Evolutionary conservation across 208 protist species (phyloP).

Genomic region (Leishmania guyanensis): DNA sequence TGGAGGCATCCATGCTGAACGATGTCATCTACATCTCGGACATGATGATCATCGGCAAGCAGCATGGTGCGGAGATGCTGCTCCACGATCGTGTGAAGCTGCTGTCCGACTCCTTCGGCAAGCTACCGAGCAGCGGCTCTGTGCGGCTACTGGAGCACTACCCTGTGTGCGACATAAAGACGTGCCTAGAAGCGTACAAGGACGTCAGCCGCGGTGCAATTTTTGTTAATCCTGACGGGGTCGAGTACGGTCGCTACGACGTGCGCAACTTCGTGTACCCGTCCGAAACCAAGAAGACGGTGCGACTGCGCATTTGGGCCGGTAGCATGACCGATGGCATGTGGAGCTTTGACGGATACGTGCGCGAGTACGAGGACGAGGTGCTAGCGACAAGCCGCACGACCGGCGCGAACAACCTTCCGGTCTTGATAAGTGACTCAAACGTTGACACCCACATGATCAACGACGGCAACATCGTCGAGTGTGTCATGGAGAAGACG

Average conservation of each 20-base stretch:
- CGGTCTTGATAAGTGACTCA: constrained; percentile 57
- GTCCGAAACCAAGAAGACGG: constrained; percentile 57
- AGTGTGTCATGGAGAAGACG: constrained; percentile 58
- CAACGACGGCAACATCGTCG: constrained; percentile 89
- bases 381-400: constrained; percentile 37
- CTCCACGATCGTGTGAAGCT: constrained; percentile 68
- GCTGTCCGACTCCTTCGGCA: constrained; percentile 54
- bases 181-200: constrained; percentile 57
- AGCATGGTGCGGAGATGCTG: constrained; percentile 52
- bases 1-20: constrained; percentile 72
- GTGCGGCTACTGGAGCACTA: constrained; percentile 72
- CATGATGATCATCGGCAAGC: constrained; percentile 64
- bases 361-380: constrained; percentile 52
- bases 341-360: constrained; percentile 81
- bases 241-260: constrained; percentile 68
- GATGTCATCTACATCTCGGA: constrained; percentile 82
- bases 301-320: constrained; percentile 77
- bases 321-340: constrained; percentile 27
- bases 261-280: constrained; percentile 79
- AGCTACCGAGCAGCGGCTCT: constrained; percentile 38
- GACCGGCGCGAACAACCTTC: constrained; percentile 26
- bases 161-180: constrained; percentile 54
- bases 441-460: constrained; percentile 63
- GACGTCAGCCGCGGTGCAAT: constrained; percentile 58
- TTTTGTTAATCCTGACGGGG: constrained; percentile 83